phyloP scores from a whole-genome alignment of 352 stramenopile genomes.

The Labyrinthula sp. region DNA sequence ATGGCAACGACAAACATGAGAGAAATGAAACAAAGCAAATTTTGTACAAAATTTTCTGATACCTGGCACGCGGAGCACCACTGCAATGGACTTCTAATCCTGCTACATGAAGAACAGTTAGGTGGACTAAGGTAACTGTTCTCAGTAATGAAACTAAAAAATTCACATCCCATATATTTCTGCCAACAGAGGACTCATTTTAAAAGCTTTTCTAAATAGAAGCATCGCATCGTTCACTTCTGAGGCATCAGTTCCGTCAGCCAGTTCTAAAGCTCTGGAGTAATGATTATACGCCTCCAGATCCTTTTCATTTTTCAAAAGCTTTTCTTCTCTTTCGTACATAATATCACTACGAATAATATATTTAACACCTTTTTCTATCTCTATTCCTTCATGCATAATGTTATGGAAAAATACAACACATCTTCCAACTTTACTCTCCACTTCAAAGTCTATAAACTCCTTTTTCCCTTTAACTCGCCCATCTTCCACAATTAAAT shows the following conservation, averaged over 20 bases:
- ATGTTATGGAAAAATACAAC: constrained; percentile 31
- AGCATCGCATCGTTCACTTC: constrained; percentile 17
- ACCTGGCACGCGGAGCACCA: no score
- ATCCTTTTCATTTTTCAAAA: constrained; percentile 26
- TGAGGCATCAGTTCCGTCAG: constrained; percentile 1
- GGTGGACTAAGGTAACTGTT: no score
- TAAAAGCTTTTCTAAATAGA: constrained; percentile 30
- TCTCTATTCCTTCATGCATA: constrained; percentile 29
- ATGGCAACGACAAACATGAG: no score
- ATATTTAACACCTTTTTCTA: constrained; percentile 22
- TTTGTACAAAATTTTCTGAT: no score
- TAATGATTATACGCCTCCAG: constrained; percentile 25
- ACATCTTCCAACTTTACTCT: constrained; percentile 20
- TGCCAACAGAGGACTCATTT: constrained; percentile 28
- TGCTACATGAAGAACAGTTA: no score
- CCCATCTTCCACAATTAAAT: constrained; percentile 12
- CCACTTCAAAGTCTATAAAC: constrained; percentile 17
- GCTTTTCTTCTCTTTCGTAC: constrained; percentile 13
- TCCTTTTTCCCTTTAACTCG: constrained; percentile 14
- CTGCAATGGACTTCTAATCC: no score
- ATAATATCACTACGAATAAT: constrained; percentile 35
- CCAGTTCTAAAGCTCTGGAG: constrained; percentile 25
- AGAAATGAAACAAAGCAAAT: no score
- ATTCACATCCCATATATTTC: constrained; percentile 19
- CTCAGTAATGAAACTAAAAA: no score